Evolutionary conservation across 257 asterid genomes (phyloP), one percentile per base, ranked within the genome.

Genomic region (Parsonsia alboflavescens): DNA sequence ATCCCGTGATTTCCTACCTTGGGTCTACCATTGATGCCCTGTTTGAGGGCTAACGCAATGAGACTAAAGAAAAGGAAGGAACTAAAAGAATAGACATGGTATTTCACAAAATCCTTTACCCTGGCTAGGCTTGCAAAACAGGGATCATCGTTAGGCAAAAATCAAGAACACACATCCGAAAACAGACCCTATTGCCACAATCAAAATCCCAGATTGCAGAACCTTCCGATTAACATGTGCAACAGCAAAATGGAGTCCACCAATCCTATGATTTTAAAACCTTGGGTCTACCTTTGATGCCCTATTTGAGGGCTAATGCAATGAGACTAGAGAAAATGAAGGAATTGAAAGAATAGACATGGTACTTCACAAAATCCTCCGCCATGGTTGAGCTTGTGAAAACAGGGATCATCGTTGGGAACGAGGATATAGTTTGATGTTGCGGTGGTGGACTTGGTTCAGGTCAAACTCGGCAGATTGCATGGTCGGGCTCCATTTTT

Each of bases 31-130:
- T 68, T 72, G 63, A 80, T 83, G 33, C 80, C 83, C 74, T 81
- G 83, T 73, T 87, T 85, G 24, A 84, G 82, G 59, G 45, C 78
- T 4, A 75, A 70, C 3, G 84, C 89, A 7, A 82, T 39, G 74
- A 87, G 82, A 48, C 88, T 85, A 54, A 88, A 82, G 36, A 88
- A 88, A 9, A 82, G 77, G 80, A 79, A 88, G 70, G 85, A 80
- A 77, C 80, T 77, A 79, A 82, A 85, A 36, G 83, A 84, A 77
- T 77, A 80, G 61, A 84, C 82, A 15, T 84, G 84, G 26, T 77
- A 84, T 74, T 69, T 71, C 13, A 79, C 78, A 13, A 88, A 45
- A 49, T 77, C 80, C 72, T 73, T 69, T 7, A 53, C 83, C 33
- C 75, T 61, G 74, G 73, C 59, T 13, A 86, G 66, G 74, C 66